Evolutionary conservation across 192 early-diverging fungal genomes (phyloP), one percentile per base, ranked within the genome.

Genomic region (Podila horticola): DNA sequence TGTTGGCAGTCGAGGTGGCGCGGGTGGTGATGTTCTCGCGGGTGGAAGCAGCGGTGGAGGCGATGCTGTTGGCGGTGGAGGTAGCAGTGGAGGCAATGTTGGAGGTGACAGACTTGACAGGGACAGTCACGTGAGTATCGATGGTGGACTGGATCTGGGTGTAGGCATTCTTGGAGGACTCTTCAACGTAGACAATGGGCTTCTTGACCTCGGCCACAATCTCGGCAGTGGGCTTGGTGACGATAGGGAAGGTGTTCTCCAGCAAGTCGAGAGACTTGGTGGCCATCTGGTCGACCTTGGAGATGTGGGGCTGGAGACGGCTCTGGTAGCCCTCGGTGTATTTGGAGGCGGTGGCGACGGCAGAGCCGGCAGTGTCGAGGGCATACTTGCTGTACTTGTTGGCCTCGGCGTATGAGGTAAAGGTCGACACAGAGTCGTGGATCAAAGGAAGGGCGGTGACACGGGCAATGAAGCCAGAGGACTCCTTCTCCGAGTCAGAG

Each of bases 241-340:
- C 84, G 58, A 91, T 86, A 7, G 91, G 91, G 72, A 91, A 91
- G 38, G 69, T 84, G 4, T 75, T 64, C 64, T 92, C 92, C 26
- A 94, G 51, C 26, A 87, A 38, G 59, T 91, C 91, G 22, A 94
- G 84, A 5, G 91, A 91, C 57, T 88, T 84, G n/a, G 84, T 86
- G 38, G 90, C 92, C 45, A 91, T 73, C 24, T 86, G 75, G 66
- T 94, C 92, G 6, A 87, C 87, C 10, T 77, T 84, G 62, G 77
- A 66, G 33, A 93, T 79, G 38, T 90, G 90, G 34, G 82, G 71
- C 17, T 76, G 50, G 28, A 84, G 87, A 17, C 84, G 86, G 15
- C 61, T 70, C 51, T 83, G 72, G 57, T 74, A 74, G 48, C 59
- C 61, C 57, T 85, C 81, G 15, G 68, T 72, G 30, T 74, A 71